A percentile compares a stretch with the other conserved stretches of the same genome.
phyloP scores from a whole-genome alignment of 352 stramenopile species.

The Phytophthora ramorum region DNA sequence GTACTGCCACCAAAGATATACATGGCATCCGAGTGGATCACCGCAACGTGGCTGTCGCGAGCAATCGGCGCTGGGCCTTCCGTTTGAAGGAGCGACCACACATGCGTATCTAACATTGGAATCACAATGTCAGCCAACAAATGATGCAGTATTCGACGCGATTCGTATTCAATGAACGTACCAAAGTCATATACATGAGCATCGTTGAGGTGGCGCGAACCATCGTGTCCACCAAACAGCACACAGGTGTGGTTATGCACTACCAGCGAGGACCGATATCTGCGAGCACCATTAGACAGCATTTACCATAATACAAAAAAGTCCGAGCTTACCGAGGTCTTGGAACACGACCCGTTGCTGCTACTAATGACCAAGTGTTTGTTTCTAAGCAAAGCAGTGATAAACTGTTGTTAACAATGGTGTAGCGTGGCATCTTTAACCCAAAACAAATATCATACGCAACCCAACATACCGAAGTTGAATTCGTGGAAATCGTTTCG shows the following conservation, averaged over 20 bases:
- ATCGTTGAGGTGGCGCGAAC: conserved; percentile 97
- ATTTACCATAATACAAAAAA: conserved; percentile 2
- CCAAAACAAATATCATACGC: background rate
- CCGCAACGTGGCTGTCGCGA: conserved; percentile 96
- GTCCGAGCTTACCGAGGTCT: conserved; percentile 57
- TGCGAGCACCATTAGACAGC: conserved; percentile 22
- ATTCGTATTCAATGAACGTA: conserved; percentile 15
- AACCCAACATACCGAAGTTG: conserved; percentile 75
- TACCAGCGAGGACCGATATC: conserved; percentile 91
- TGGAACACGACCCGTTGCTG: conserved; percentile 71
- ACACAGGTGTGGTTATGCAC: conserved; percentile 94
- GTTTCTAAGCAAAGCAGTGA: conserved; percentile 52
- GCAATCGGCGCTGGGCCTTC: conserved; percentile 93
- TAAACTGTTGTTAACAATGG: conserved; percentile 9
- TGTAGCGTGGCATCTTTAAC: background rate
- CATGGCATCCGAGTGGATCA: conserved; percentile 94
- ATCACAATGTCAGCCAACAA: conserved; percentile 1
- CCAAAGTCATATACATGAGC: conserved; percentile 98
- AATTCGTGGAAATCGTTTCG: conserved; percentile 98
- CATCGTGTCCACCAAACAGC: conserved; percentile 97
- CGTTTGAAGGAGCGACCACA: conserved; percentile 91
- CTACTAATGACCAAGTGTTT: conserved; percentile 89
- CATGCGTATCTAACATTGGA: conserved; percentile 53
- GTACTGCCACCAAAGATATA: conserved; percentile 97
- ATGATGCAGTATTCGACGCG: background rate